Conservation (phyloP, 805 yeast species). For the Komagataella pastoris region DNA sequence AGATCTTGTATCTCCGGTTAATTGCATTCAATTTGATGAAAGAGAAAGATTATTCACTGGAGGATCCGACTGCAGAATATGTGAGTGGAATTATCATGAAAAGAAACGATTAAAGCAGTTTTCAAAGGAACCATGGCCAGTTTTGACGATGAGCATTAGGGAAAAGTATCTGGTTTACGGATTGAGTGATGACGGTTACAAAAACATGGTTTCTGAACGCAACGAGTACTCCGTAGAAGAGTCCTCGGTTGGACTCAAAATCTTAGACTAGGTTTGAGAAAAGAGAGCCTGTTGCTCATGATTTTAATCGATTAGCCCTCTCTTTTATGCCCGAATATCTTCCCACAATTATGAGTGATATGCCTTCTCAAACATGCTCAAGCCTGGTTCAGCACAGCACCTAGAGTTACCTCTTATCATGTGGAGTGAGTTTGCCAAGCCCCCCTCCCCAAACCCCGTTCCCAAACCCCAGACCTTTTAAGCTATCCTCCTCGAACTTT, state of each 20-base stretch:
- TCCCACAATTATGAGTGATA: neutral
- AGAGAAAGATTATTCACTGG: slow-evolving; percentile 24
- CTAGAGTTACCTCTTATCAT: too few species aligned
- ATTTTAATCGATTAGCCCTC: too few species aligned
- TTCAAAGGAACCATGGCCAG: slow-evolving; percentile 7
- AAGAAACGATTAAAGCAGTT: slow-evolving; percentile 14
- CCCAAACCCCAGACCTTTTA: neutral
- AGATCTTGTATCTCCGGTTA: slow-evolving; percentile 42
- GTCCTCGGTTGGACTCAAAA: neutral
- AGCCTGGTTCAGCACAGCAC: too few species aligned
- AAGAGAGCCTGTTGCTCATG: neutral
- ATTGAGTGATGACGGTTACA: slow-evolving; percentile 29
- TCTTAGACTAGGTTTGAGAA: neutral
- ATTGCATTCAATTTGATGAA: slow-evolving; percentile 33
- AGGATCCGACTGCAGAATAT: slow-evolving; percentile 16
- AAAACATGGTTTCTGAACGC: slow-evolving; percentile 11
- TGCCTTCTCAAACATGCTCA: too few species aligned
- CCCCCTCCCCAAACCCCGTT: neutral
- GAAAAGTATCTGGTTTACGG: slow-evolving; percentile 19
- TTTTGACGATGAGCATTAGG: slow-evolving; percentile 6
- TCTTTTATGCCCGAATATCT: neutral
- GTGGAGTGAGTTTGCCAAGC: neutral
- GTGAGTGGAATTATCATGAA: slow-evolving; percentile 17
- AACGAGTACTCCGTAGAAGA: neutral
- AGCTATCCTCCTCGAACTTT: neutral